These are phyloP conservation scores for Acanthochlamys bracteata DNA, from an alignment of 106 monocot genomes.

Conservation along the genomic window DNA sequence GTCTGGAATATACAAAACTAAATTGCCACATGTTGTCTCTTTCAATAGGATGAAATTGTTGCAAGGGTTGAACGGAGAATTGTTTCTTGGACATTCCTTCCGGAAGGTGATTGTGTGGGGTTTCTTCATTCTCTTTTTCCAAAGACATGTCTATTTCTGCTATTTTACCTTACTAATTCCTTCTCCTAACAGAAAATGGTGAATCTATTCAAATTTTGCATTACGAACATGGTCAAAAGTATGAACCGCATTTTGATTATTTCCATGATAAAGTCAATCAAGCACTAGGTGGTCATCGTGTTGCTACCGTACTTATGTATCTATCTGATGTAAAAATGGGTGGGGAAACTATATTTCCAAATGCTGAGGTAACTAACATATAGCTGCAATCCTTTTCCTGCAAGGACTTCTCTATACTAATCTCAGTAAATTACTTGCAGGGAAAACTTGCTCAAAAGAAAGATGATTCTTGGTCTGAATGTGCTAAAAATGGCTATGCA, in stretches of 20 bases:
- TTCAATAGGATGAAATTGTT: constrained; percentile 63
- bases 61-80: constrained; percentile 59
- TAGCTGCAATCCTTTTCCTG: not conserved
- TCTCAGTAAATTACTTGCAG: constrained; percentile 24
- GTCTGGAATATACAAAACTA: not conserved
- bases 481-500: constrained; percentile 71
- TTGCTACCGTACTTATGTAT: constrained; percentile 92
- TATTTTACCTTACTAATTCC: not conserved
- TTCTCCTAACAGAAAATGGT: constrained; percentile 53
- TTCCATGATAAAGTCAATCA: constrained; percentile 66
- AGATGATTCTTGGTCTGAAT: constrained; percentile 87
- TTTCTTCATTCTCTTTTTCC: not conserved
- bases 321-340: constrained; percentile 72
- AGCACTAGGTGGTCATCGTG: constrained; percentile 58
- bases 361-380: constrained; percentile 41
- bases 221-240: constrained; percentile 79
- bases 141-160: not conserved
- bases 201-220: constrained; percentile 74
- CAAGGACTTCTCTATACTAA: too few species aligned
- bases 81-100: constrained; percentile 93
- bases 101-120: constrained; percentile 39
- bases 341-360: constrained; percentile 85
- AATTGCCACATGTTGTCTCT: not conserved
- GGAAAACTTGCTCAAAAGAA: constrained; percentile 45
- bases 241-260: constrained; percentile 87